Evolutionary conservation across 208 protist species (phyloP), one percentile per base, ranked within the genome.

Genomic region (Trypanosoma vivax): DNA sequence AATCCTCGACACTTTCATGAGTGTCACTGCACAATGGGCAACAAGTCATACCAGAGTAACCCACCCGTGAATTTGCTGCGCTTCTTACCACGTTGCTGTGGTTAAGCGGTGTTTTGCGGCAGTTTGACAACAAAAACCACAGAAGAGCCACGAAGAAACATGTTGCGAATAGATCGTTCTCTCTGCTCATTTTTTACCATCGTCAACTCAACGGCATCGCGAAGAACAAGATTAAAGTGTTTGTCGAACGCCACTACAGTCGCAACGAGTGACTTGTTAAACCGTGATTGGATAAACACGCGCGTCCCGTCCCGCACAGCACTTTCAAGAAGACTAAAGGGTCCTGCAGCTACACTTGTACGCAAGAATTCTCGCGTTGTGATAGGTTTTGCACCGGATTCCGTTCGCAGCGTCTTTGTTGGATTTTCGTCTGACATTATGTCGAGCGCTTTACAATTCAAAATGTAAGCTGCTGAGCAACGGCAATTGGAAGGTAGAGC

Each of bases 191-290:
- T 92, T 65, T 99, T 97, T 9, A 85, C 58, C 48, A 67, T 69
- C n/a, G 70, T 75, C 34, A 94, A 56, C 47, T 94, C 86, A 14
- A 74, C 70, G 0, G 88, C 86, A 35, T 88, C 75, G n/a, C 73
- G 73, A n/a, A 99, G 80, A 14, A 99, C 95, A 70, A 99, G 95
- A 69, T 99, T 99, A 65, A 98, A 99, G 79, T 99, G 98, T 35
- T 99, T 89, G 74, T 99, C 98, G 74, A 99, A 99, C 5, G 98
- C 98, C 62, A 97, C 94, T 1, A 99, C 97, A 24, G 90, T 82
- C 5, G 80, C 97, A 21, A 99, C 68, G 5, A 99, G 78, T 63
- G 99, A 99, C 49, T 97, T 96, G 76, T 99, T 99, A 73, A 99
- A 99, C 34, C 98, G 88, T 59, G 94, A 98, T 69, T 97, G 97